These are phyloP conservation scores for Simmondsia chinensis DNA, from an alignment of 148 eudicot genomes.

Conservation along the genomic window DNA sequence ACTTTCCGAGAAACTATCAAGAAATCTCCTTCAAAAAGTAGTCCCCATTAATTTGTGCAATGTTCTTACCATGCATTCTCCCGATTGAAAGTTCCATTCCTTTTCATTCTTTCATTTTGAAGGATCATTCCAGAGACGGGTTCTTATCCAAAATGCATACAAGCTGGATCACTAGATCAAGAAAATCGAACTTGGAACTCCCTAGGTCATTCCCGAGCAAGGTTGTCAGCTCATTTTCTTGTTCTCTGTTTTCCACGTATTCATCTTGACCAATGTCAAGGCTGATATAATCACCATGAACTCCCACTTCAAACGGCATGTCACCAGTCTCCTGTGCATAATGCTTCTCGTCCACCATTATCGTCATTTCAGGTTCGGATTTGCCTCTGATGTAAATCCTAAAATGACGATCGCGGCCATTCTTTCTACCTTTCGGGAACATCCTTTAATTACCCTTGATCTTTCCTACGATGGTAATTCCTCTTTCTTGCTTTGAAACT, in stretches of 20 bases:
- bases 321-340: constrained; percentile 18
- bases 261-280: constrained; percentile 47
- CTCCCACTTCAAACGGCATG: constrained; percentile 30
- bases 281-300: constrained; percentile 50
- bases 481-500: too few species aligned
- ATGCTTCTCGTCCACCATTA: constrained; percentile 16
- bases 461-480: constrained; percentile 79
- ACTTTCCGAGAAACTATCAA: too few species aligned
- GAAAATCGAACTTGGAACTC: constrained; percentile 11
- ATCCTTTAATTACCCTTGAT: constrained; percentile 39
- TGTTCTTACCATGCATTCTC: too few species aligned
- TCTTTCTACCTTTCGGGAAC: constrained; percentile 29
- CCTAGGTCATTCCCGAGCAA: constrained; percentile 8
- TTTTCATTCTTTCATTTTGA: too few species aligned
- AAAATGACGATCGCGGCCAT: constrained; percentile 67
- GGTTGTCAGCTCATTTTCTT: constrained; percentile 8
- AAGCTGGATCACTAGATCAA: constrained; percentile 42
- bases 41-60: too few species aligned
- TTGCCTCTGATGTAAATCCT: constrained; percentile 25
- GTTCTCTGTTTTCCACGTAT: constrained; percentile 17
- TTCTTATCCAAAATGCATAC: constrained; percentile 22
- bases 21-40: too few species aligned
- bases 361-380: constrained; percentile 14
- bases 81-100: too few species aligned
- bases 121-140: too few species aligned